Percentiles rank a stretch among this genome's conserved stretches.
These are phyloP conservation scores for Microcera coccophila DNA, from an alignment of 2,329 filamentous ascomycete species.

Conservation along the genomic window DNA sequence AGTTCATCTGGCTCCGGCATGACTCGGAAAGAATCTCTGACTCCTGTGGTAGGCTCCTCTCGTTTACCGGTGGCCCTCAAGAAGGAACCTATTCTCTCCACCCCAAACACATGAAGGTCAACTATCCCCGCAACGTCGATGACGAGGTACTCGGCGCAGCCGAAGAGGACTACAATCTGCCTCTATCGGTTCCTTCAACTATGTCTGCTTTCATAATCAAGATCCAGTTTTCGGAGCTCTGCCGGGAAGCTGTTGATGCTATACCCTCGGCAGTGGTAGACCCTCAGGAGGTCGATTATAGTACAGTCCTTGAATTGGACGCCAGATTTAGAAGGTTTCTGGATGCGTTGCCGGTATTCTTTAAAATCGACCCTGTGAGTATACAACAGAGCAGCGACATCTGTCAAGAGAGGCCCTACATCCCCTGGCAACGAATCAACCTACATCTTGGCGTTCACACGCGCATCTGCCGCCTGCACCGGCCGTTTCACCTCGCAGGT, in stretches of 20 bases:
- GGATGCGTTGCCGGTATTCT: conserved; percentile 3
- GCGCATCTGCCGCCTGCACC: conserved; percentile 13
- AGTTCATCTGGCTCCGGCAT: background rate
- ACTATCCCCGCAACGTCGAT: conserved; percentile 6
- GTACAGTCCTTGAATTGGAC: conserved; percentile 7
- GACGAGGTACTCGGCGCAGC: conserved; percentile 3
- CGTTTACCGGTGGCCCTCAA: conserved; percentile 7
- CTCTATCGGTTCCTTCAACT: conserved; percentile 2
- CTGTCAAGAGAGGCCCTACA: conserved; percentile 3
- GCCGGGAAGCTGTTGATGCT: conserved; percentile 11
- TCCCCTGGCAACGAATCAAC: conserved; percentile 7
- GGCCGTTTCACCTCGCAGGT: conserved; percentile 8
- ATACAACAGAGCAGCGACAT: conserved; percentile 1
- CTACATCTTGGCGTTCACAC: conserved; percentile 10
- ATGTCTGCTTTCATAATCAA: conserved; percentile 8
- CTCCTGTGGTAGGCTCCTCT: conserved; percentile 3
- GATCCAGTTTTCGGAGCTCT: conserved; percentile 7
- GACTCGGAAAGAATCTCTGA: too few relatives aligned
- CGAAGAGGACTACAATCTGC: background rate
- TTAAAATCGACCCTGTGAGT: conserved; percentile 6
- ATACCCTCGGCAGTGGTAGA: conserved; percentile 6
- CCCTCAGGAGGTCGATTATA: conserved; percentile 4
- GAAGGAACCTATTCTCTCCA: conserved; percentile 9
- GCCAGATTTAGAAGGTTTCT: conserved; percentile 7
- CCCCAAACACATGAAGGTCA: conserved; percentile 10